A percentile compares a stretch with the other conserved stretches of the same genome.
phyloP scores from a whole-genome alignment of 164 flowering plant species.

The Magnolia sinica region DNA sequence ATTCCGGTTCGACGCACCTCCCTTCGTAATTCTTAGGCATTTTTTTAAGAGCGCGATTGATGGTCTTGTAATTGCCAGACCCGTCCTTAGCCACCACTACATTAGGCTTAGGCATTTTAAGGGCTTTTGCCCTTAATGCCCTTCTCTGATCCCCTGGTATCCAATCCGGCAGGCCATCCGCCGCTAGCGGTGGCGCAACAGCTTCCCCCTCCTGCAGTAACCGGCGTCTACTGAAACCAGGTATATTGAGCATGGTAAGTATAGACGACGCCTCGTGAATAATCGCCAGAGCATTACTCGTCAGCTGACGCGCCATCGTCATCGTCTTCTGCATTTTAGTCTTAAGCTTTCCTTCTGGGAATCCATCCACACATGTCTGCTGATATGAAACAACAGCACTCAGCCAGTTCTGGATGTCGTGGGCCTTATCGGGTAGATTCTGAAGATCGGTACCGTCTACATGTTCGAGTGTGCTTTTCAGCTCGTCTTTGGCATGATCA shows the following conservation, averaged over 20 bases:
- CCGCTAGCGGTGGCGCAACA: slow-evolving; percentile 3
- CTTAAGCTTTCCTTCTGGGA: slow-evolving; percentile 53
- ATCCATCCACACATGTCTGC: slow-evolving; percentile 68
- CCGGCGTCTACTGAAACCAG: slow-evolving; percentile 18
- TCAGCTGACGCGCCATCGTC: slow-evolving; percentile 35
- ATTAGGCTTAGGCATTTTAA: slow-evolving; percentile 36
- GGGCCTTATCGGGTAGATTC: slow-evolving; percentile 5
- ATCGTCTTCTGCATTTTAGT: slow-evolving; percentile 27
- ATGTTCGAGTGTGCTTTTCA: slow-evolving; percentile 24
- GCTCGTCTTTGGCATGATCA: slow-evolving; percentile 48
- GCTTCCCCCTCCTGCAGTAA: slow-evolving; percentile 2
- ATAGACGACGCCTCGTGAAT: slow-evolving; percentile 23
- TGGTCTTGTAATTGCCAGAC: slow-evolving; percentile 58
- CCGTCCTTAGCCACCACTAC: slow-evolving; percentile 84
- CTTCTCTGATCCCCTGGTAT: slow-evolving; percentile 36
- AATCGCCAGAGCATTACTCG: slow-evolving; percentile 62
- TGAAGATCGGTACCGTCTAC: slow-evolving; percentile 6
- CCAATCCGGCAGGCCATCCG: slow-evolving; percentile 51
- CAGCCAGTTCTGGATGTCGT: slow-evolving; percentile 61
- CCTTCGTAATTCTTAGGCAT: slow-evolving; percentile 49
- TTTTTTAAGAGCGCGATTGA: slow-evolving; percentile 54
- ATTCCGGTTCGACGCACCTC: slow-evolving; percentile 17
- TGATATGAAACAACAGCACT: slow-evolving; percentile 85
- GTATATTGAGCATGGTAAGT: slow-evolving; percentile 18
- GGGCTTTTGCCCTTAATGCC: slow-evolving; percentile 24